phyloP scores from a whole-genome alignment of 2,329 filamentous ascomycete genomes.

The Alternaria triticina region DNA sequence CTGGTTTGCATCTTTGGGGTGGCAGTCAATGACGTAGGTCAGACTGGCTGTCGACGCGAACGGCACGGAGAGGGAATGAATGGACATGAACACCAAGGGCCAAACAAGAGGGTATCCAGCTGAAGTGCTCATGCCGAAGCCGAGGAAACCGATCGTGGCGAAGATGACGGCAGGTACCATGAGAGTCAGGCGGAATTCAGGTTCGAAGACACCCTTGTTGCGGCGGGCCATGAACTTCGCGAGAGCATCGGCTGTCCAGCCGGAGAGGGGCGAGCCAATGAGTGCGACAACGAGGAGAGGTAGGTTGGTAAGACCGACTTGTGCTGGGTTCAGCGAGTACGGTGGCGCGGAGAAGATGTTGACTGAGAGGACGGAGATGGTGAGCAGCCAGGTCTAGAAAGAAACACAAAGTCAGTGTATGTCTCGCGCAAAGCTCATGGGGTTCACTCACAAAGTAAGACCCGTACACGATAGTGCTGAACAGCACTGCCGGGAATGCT shows the following conservation, averaged over 20 bases:
- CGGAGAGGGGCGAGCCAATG: conserved; percentile 75
- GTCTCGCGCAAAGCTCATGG: neutral
- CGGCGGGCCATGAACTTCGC: conserved; percentile 73
- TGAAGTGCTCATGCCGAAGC: conserved; percentile 49
- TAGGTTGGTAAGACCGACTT: conserved; percentile 77
- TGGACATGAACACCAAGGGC: conserved; percentile 45
- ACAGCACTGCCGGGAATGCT: conserved; percentile 83
- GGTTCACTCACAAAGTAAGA: conserved; percentile 66
- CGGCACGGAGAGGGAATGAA: conserved; percentile 47
- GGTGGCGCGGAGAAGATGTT: conserved; percentile 82
- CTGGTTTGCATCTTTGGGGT: conserved; percentile 49
- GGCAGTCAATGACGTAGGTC: conserved; percentile 53
- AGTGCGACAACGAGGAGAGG: conserved; percentile 84
- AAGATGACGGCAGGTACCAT: conserved; percentile 43
- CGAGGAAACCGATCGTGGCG: conserved; percentile 49
- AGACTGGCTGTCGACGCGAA: conserved; percentile 49
- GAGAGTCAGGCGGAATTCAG: conserved; percentile 73
- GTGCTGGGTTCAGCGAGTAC: conserved; percentile 79
- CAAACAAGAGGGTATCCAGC: conserved; percentile 32
- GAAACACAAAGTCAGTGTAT: neutral
- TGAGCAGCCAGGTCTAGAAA: conserved; percentile 73
- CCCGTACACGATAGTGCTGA: conserved; percentile 81
- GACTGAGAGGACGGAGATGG: conserved; percentile 86
- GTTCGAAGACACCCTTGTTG: conserved; percentile 87
- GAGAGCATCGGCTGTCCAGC: conserved; percentile 73